Base-by-base conservation (phyloP, 2,329 filamentous ascomycete species). In the Calonectria henricotiae region DNA sequence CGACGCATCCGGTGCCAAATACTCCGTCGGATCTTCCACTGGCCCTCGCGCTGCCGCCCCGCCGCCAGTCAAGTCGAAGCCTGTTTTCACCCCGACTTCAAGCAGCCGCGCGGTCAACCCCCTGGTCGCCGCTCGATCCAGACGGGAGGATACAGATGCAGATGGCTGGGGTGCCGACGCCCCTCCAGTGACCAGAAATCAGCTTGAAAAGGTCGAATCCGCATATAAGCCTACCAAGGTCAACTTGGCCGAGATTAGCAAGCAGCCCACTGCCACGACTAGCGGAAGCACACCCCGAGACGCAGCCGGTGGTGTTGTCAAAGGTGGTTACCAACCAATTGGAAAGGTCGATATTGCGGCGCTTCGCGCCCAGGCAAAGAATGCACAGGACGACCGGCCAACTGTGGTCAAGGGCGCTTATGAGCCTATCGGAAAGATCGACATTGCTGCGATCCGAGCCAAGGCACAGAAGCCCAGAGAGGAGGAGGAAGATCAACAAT, bases 311-410 rank as follows among this genome's bases (percentile, higher is more conserved):
- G 92, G 95, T 79, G 89, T 98, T 23, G 91, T 98, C 62, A 93
- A 85, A 79, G 96, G 96, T 51, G 92, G 89, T 17, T 99, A 99
- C 82, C 94, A 98, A 81, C 96, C 96, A 23, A 86, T 99, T 76
- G 96, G 96, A 67, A 98, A 98, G 85, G 93, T 99, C n/a, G 95
- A 99, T 79, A 98, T 99, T 83, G 93, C 93, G 27, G 95, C 94
- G 43, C 93, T 99, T 75, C 91, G 96, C 73, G 91, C 87, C 80
- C 94, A 89, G 85, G 95, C 84, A 79, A 91, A 87, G 86, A 91
- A 86, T 77, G 86, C 81, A 82, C 88, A 88, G 54, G 94, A 98
- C 78, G 93, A 98, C 75, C 89, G 95, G 66, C 96, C 96, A 4
- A 89, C 92, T 1, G 89, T 91, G 5, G 94, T 98, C 23, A 98